phyloP scores from a whole-genome alignment of 371 early-diverging fungal genomes.

The Zychaea mexicana region DNA sequence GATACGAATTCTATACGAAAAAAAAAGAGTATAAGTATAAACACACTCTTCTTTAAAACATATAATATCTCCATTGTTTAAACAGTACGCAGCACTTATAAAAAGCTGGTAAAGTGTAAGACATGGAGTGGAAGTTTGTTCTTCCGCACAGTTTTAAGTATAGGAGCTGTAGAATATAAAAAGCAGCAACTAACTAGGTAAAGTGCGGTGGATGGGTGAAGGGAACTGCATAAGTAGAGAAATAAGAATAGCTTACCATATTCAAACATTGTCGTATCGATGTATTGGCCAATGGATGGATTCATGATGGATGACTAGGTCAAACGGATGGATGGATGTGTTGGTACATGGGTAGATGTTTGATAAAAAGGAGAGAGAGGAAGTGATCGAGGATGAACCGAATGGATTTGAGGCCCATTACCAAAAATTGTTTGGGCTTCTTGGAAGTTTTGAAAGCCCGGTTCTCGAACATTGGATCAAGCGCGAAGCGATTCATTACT shows the following conservation, averaged over 20 bases:
- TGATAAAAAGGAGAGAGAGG: background rate
- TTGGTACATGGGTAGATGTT: conserved; percentile 1
- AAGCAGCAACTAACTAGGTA: background rate
- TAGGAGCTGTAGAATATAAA: background rate
- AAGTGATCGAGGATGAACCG: background rate
- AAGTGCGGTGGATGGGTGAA: too few species aligned
- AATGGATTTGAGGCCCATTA: too few species aligned
- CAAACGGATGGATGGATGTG: background rate
- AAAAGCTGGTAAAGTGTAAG: conserved; percentile 2
- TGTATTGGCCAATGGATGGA: background rate
- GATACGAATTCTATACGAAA: background rate
- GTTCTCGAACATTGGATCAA: too few species aligned
- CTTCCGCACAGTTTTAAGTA: conserved; percentile 2
- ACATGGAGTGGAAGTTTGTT: background rate
- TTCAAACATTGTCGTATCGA: too few species aligned
- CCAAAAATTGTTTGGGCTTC: too few species aligned
- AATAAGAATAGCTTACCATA: background rate
- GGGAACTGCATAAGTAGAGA: too few species aligned
- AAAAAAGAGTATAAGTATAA: background rate
- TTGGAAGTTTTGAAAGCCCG: too few species aligned
- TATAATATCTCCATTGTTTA: conserved; percentile 2
- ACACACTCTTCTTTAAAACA: background rate
- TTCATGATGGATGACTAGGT: background rate
- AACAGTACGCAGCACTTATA: background rate
- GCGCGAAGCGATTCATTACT: too few species aligned